Evolutionary conservation across 495 filamentous ascomycete species (phyloP).

Genomic region (Aspergillus avenaceus): DNA sequence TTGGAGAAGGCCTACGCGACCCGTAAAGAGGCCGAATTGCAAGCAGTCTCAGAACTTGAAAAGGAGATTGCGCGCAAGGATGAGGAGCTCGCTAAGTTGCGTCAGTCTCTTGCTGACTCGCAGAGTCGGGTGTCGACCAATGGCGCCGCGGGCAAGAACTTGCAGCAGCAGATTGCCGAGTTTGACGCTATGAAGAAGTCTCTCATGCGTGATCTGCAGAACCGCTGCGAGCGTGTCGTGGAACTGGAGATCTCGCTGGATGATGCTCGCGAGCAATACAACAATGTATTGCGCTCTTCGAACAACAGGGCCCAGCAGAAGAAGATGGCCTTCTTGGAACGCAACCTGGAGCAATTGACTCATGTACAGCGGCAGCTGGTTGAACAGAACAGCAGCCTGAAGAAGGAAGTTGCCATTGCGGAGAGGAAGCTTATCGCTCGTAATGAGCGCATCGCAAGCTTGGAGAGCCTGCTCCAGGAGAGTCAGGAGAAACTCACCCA

Average conservation of each 20-base stretch:
- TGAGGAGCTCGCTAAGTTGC: conserved; percentile 73
- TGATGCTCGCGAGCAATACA: conserved; percentile 96
- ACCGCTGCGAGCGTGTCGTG: conserved; percentile 94
- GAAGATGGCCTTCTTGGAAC: conserved; percentile 99
- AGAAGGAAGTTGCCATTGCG: conserved; percentile 98
- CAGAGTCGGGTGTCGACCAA: conserved; percentile 63
- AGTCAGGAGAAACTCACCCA: conserved; percentile 95
- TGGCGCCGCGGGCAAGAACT: conserved; percentile 80
- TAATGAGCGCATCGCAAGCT: conserved; percentile 91
- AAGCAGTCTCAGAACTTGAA: conserved; percentile 68
- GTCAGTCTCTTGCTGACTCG: conserved; percentile 65
- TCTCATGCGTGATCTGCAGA: conserved; percentile 96
- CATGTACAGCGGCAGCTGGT: conserved; percentile 96
- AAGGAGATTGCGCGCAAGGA: conserved; percentile 65
- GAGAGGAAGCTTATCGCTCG: conserved; percentile 94
- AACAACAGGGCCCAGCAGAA: conserved; percentile 99
- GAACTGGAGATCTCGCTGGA: conserved; percentile 96
- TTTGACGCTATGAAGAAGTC: conserved; percentile 99
- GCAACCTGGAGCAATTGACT: conserved; percentile 95
- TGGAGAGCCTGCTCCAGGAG: conserved; percentile 90
- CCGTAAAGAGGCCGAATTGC: conserved; percentile 64
- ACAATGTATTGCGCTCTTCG: conserved; percentile 89
- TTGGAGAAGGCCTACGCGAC: conserved; percentile 71
- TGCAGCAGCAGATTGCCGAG: conserved; percentile 95
- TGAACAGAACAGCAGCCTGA: conserved; percentile 91